A percentile compares a stretch with the other conserved stretches of the same genome.
These are phyloP conservation scores for Axilococcus clingmanii DNA, from an alignment of 139 green algal species.

Conservation along the genomic window DNA sequence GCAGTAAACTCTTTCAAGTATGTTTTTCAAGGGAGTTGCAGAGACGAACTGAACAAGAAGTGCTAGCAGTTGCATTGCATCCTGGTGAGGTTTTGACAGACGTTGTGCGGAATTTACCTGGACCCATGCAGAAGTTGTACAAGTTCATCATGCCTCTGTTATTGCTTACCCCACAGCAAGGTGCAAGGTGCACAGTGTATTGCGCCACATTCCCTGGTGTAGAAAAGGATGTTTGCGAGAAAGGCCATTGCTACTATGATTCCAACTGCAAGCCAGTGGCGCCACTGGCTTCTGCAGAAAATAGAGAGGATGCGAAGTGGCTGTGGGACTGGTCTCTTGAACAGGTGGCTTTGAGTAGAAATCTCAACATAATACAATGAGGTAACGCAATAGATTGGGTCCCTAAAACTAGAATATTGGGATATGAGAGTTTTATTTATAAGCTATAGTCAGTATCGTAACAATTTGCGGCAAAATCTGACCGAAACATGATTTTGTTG, in stretches of 20 bases:
- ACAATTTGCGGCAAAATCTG: too few relatives aligned
- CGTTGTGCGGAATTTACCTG: constrained; percentile 61
- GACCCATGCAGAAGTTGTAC: constrained; percentile 42
- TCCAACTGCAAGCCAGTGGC: constrained; percentile 30
- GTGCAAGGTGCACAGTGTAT: constrained; percentile 40
- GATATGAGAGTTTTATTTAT: too few relatives aligned
- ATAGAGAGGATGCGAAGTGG: constrained; percentile 34
- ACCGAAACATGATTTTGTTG: too few relatives aligned
- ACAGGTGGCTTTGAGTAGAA: too few relatives aligned
- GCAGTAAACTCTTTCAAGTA: constrained; percentile 73
- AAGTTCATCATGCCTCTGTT: constrained; percentile 42
- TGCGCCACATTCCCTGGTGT: constrained; percentile 33
- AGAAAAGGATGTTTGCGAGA: constrained; percentile 6
- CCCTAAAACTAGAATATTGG: too few relatives aligned
- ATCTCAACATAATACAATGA: too few relatives aligned
- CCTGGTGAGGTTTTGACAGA: constrained; percentile 72
- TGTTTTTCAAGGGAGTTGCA: constrained; percentile 33
- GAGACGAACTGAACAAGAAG: constrained; percentile 7
- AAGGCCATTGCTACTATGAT: constrained; percentile 45
- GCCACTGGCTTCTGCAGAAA: constrained; percentile 19
- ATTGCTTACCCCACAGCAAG: constrained; percentile 59
- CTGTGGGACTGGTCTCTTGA: constrained; percentile 56
- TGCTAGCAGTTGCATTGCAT: constrained; percentile 46
- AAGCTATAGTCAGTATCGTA: too few relatives aligned
- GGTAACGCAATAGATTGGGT: too few relatives aligned